Percentiles rank a stretch among this genome's conserved stretches.
Evolutionary conservation across 2,329 filamentous ascomycete genomes (phyloP).

Genomic region (Botrytis tulipae): DNA sequence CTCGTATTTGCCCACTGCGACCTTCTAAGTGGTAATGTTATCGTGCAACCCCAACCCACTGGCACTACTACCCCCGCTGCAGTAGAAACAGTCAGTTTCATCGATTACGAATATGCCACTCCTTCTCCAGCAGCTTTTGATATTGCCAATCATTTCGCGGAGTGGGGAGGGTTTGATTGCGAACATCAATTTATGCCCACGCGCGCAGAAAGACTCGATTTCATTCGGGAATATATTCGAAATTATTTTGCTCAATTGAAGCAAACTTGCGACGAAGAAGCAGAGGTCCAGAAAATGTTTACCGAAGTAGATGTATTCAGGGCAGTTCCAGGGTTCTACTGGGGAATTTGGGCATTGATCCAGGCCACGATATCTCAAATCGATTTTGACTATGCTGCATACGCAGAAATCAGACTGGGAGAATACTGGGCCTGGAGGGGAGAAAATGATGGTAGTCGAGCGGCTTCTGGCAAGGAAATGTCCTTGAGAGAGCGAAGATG

Average conservation of each 20-base stretch:
- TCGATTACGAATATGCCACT: constrained; percentile 97
- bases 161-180: constrained; percentile 97
- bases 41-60: constrained; percentile 61
- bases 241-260: constrained; percentile 63
- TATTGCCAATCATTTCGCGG: constrained; percentile 95
- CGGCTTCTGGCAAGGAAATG: constrained; percentile 54
- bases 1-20: constrained; percentile 95
- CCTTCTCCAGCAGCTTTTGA: constrained; percentile 95
- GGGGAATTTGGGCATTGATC: constrained; percentile 95
- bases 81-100: constrained; percentile 70
- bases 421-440: constrained; percentile 94
- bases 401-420: constrained; percentile 79
- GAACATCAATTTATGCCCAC: constrained; percentile 83
- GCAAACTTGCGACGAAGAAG: constrained; percentile 49
- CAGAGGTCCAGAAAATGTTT: constrained; percentile 67
- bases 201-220: constrained; percentile 69
- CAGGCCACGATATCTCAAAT: constrained; percentile 93
- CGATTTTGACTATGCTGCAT: constrained; percentile 92
- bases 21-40: constrained; percentile 93
- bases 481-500: constrained; percentile 78
- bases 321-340: constrained; percentile 84
- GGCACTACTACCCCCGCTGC: constrained; percentile 38
- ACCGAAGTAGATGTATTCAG: constrained; percentile 83
- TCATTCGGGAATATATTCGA: constrained; percentile 78
- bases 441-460: constrained; percentile 64